These are phyloP conservation scores for Pascua guehoae DNA, from an alignment of 1,284 basidiomycete genomes.

Conservation along the genomic window DNA sequence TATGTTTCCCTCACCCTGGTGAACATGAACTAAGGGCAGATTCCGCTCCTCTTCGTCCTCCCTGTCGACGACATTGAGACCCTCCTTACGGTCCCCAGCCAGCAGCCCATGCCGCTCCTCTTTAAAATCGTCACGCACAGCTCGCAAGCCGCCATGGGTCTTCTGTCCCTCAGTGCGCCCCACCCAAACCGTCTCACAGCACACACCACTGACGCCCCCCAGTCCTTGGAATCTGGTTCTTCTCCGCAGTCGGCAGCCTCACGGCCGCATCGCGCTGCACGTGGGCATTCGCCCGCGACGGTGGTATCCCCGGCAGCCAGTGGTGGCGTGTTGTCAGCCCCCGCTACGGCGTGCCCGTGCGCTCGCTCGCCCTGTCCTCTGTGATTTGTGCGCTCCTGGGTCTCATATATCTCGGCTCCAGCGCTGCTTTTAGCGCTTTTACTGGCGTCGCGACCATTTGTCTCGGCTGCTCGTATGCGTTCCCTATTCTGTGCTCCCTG, in stretches of 20 bases:
- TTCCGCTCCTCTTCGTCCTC: constrained; percentile 52
- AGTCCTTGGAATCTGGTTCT: constrained; percentile 51
- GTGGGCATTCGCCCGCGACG: constrained; percentile 48
- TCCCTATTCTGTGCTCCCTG: constrained; percentile 48
- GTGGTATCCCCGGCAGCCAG: constrained; percentile 46
- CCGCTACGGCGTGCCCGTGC: constrained; percentile 46
- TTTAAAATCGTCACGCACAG: constrained; percentile 51
- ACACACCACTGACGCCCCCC: background rate
- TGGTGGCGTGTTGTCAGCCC: constrained; percentile 42
- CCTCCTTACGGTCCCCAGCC: constrained; percentile 45
- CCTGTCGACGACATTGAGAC: constrained; percentile 41
- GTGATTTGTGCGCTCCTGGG: constrained; percentile 47
- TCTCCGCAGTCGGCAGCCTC: constrained; percentile 51
- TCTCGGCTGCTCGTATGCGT: constrained; percentile 41
- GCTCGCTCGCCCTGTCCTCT: constrained; percentile 46
- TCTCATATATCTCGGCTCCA: constrained; percentile 44
- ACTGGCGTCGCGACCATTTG: constrained; percentile 41
- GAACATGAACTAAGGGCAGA: constrained; percentile 17
- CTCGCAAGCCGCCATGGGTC: constrained; percentile 49
- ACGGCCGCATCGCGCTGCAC: constrained; percentile 29
- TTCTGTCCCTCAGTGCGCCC: constrained; percentile 48
- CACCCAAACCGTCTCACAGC: background rate
- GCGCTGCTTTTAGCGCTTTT: constrained; percentile 44
- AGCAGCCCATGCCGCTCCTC: constrained; percentile 52
- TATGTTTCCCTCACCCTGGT: constrained; percentile 4